Evolutionary conservation across 2,329 filamentous ascomycete genomes (phyloP), one percentile per base, ranked within the genome.

Genomic region (Xylariomycetidae sp.): DNA sequence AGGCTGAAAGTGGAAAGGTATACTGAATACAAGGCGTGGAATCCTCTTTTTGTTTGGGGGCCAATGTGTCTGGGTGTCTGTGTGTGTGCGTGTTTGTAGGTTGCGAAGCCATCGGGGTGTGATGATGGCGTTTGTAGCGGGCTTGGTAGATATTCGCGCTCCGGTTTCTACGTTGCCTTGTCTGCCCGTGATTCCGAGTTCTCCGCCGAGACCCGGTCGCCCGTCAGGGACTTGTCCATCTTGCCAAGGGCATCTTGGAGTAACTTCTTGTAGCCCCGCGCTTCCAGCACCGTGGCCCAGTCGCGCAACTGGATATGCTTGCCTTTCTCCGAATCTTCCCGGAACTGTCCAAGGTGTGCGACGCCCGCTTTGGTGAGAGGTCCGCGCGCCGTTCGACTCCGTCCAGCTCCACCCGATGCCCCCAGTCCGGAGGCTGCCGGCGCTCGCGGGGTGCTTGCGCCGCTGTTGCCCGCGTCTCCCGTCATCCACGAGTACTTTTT

Each of bases 281-380:
- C 69, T 57, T 95, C 89, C 29, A 95, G 68, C 39, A 85, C 84
- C 14, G 76, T 69, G 12, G 94, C 67, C 65, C 88, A 79, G 58
- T 95, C 90, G 34, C 90, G 74, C 32, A 94, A 66, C 62, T 95
- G 88, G 29, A 95, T 85, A 17, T 81, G 80, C 46, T 72, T 74
- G 19, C 86, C 87, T 53, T 82, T 83, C 15, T 82, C 77, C 33
- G 76, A 78, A 49, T 87, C 82, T 58, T 95, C 88, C 38, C 85
- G 74, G 73, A 81, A 85, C 12, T 73, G 70, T n/a, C 85, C 85
- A 23, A 86, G 63, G 33, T 78, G 75, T 33, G 78, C 76, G 16
- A 74, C 69, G 12, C 74, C 72, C 20, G 76, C 72, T 2, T 65
- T 69, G 4, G 76, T 75, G 36, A 82, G 57, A 16, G 53, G 50